These are phyloP conservation scores for Candida neerlandica DNA, from an alignment of 1,139 yeast genomes.

Conservation along the genomic window DNA sequence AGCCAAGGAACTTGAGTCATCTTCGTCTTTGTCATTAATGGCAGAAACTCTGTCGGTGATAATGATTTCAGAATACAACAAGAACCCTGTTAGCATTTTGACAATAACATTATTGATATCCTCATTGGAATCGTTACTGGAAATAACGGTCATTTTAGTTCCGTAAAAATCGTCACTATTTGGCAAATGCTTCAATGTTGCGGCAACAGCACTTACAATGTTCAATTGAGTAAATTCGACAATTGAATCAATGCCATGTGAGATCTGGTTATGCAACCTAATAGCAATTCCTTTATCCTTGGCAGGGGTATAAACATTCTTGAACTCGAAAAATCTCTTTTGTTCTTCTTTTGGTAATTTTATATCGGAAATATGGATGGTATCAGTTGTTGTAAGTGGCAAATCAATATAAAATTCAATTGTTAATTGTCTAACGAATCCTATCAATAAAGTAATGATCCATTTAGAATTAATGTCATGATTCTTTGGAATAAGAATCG, in stretches of 20 bases:
- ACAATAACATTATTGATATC: conserved; percentile 28
- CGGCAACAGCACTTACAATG: conserved; percentile 63
- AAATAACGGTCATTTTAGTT: conserved; percentile 49
- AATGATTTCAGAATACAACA: conserved; percentile 15
- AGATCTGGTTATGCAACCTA: conserved; percentile 19
- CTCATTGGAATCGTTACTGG: conserved; percentile 21
- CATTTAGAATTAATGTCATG: conserved; percentile 12
- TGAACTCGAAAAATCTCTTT: conserved; percentile 18
- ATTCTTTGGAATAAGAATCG: conserved; percentile 10
- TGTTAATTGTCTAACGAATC: conserved; percentile 17
- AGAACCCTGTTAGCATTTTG: conserved; percentile 34
- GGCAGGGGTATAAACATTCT: conserved; percentile 32
- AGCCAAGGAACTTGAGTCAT: conserved; percentile 11
- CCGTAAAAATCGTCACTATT: conserved; percentile 37
- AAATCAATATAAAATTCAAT: conserved; percentile 16
- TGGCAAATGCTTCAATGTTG: conserved; percentile 64
- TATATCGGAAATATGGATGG: conserved; percentile 4
- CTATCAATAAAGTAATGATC: conserved; percentile 15
- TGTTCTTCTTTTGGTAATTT: conserved; percentile 4
- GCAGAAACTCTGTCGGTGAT: conserved; percentile 3
- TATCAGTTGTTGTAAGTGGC: background rate
- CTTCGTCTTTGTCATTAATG: conserved; percentile 2
- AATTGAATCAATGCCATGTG: conserved; percentile 20
- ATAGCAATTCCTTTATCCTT: conserved; percentile 46
- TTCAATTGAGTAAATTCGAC: conserved; percentile 59